These are phyloP conservation scores for Trypanosoma mega DNA, from an alignment of 208 protist genomes.

Conservation along the genomic window DNA sequence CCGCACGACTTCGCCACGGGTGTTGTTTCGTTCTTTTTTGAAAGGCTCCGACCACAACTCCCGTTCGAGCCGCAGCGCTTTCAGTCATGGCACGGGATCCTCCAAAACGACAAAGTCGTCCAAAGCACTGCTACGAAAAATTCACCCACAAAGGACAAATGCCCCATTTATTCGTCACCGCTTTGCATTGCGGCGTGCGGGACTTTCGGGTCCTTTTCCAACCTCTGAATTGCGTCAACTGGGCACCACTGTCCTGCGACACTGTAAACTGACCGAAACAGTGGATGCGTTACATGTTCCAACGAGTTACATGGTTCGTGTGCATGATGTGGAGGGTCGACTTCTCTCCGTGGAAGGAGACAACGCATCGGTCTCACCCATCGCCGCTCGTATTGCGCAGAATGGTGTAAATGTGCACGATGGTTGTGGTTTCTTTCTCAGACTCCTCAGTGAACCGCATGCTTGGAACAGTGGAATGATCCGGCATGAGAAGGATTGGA, in stretches of 20 bases:
- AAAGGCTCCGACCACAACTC: too few species aligned
- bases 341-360: conserved; percentile 15
- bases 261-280: too few species aligned
- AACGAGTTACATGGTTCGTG: conserved; percentile 13
- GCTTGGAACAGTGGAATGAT: not conserved
- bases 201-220: not conserved
- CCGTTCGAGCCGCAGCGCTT: too few species aligned
- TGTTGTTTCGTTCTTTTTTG: too few species aligned
- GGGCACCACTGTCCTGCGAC: too few species aligned
- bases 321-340: conserved; percentile 25
- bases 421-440: conserved; percentile 20
- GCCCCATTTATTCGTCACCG: not conserved
- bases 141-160: too few species aligned
- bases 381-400: not conserved
- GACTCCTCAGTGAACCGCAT: not conserved
- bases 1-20: too few species aligned
- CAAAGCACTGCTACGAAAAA: too few species aligned
- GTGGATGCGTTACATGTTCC: too few species aligned
- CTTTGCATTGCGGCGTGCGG: not conserved
- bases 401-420: conserved; percentile 1
- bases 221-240: conserved; percentile 21
- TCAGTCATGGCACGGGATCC: too few species aligned
- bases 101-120: too few species aligned
- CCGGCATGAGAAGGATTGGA: not conserved
- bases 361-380: not conserved